phyloP scores from a whole-genome alignment of 345 rosid species.

The Mallotus nudiflorus region DNA sequence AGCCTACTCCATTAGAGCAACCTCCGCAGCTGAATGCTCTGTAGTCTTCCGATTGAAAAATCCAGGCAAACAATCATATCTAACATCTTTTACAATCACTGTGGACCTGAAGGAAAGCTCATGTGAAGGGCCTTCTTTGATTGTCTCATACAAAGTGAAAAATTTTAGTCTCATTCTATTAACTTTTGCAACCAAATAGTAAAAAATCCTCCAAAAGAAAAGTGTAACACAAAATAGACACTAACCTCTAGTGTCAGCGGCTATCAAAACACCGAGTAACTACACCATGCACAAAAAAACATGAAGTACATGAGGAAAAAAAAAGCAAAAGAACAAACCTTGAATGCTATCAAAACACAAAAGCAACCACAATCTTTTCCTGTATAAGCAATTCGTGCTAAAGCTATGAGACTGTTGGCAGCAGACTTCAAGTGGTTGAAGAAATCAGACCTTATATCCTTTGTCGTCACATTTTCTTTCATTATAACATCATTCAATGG shows the following conservation, averaged over 20 bases:
- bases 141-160: conserved; percentile 75
- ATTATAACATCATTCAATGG: conserved; percentile 77
- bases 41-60: conserved; percentile 94
- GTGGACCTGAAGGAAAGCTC: conserved; percentile 70
- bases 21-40: conserved; percentile 96
- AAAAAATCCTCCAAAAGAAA: too few relatives aligned
- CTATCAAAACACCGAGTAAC: too few relatives aligned
- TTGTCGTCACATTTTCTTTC: conserved; percentile 77
- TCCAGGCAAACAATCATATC: conserved; percentile 76
- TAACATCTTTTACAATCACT: conserved; percentile 58
- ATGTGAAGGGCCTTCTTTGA: conserved; percentile 90
- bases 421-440: conserved; percentile 89
- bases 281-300: too few relatives aligned
- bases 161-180: too few relatives aligned
- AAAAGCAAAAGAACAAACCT: not conserved
- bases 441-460: conserved; percentile 78
- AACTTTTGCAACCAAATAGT: too few relatives aligned
- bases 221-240: too few relatives aligned
- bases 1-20: conserved; percentile 67
- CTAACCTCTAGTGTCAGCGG: too few relatives aligned
- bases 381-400: conserved; percentile 89
- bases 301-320: not conserved
- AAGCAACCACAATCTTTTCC: conserved; percentile 68
- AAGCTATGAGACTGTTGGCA: conserved; percentile 76
- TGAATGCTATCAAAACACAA: not conserved